Base-by-base conservation (phyloP, 1,139 yeast genomes). In the Scheffersomyces parashehatae region DNA sequence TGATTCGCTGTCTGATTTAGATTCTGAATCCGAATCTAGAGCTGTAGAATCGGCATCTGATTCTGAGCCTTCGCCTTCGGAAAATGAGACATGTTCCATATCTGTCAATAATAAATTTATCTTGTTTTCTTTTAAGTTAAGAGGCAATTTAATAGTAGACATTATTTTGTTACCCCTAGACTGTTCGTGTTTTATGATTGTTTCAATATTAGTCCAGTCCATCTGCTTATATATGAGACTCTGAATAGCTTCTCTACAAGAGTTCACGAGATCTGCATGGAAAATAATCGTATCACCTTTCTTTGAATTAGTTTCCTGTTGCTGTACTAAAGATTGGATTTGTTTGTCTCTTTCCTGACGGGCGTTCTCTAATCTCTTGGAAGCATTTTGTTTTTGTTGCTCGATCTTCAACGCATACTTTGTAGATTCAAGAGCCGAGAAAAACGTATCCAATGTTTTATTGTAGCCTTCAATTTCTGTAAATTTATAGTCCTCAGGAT, bases 121-220 rank as follows among this genome's bases (percentile, higher is more conserved):
- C 52, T 81, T 84, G 58, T 87, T 86, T 37, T 85, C 81, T 39
- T 75, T 73, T 58, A 93, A 71, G 43, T 89, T 82, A 55, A 93
- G 73, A 0, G 97, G 96, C 32, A 83, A 60, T 37, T 74, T 72
- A 42, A 91, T 85, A 43, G 74, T 57, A 35, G 70, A 66, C 0
- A 97, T 96, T 40, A 84, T 71, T 3, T 68, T 62, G 54, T 86
- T 87, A 0, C 84, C 84, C 51, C 84, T 78, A 2, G 71, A 65
- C 54, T 88, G 84, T 55, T 91, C 97, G 39, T 83, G 74, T 42
- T 76, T 69, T 42, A 93, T 83, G 44, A 85, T 68, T 51, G 85
- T 82, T 59, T 87, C 97, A 47, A 91, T 90, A 50, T 89, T 87
- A 29, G 81, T 77, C 99, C 99, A 93, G 60, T 93, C 98, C 91